phyloP scores from a whole-genome alignment of 208 protist species.

The Acanthamoeba lenticulata region DNA sequence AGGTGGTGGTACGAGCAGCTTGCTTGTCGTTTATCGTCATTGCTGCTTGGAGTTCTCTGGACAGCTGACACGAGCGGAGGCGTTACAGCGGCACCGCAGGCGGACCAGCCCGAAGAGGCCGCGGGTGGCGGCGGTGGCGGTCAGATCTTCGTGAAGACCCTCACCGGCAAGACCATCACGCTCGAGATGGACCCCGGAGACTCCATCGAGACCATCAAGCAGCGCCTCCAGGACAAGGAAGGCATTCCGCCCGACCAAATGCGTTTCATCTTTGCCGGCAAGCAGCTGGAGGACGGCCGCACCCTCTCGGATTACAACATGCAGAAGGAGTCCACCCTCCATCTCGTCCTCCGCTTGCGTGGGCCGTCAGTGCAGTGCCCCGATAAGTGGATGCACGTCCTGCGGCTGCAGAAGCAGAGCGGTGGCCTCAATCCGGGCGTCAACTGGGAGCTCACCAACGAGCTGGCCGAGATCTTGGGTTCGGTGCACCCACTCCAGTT shows the following conservation, averaged over 20 bases:
- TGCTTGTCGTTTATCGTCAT: too few species aligned
- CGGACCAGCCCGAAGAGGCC: background rate
- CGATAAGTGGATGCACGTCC: background rate
- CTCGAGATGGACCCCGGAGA: constrained; percentile 93
- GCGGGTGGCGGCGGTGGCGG: background rate
- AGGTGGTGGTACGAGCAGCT: too few species aligned
- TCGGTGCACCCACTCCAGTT: background rate
- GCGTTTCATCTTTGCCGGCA: constrained; percentile 94
- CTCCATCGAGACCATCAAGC: constrained; percentile 97
- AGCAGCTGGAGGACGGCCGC: constrained; percentile 94
- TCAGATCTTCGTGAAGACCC: constrained; percentile 84
- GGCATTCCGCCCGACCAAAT: constrained; percentile 94
- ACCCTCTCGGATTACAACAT: constrained; percentile 90
- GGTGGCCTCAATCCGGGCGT: background rate
- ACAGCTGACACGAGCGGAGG: too few species aligned
- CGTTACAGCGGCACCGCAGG: too few species aligned
- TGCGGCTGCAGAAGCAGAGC: background rate
- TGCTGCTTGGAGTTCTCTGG: too few species aligned
- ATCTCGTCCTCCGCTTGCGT: constrained; percentile 82
- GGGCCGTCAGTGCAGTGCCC: background rate
- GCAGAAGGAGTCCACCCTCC: constrained; percentile 82
- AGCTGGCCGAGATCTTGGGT: background rate
- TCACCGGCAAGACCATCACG: constrained; percentile 77
- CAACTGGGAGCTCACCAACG: background rate
- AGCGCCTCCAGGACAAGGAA: constrained; percentile 99